Evolutionary conservation across 257 asterid genomes (phyloP), one percentile per base, ranked within the genome.

Genomic region (Scutellaria barbata): DNA sequence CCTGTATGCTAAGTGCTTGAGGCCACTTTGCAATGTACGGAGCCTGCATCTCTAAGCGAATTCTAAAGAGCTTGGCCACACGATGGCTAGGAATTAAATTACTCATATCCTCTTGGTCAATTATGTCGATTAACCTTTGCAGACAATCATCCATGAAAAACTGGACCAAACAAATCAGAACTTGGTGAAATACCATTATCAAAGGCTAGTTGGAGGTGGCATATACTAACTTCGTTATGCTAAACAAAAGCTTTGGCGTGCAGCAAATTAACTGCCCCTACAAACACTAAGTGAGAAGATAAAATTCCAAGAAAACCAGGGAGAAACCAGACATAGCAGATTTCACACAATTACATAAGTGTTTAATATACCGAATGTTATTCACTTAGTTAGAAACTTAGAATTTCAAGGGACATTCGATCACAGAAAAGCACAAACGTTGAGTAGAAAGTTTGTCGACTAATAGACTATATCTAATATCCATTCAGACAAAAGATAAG

Each of bases 1-100:
- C 98, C 90, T 93, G 98, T 78, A 94, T 82, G 87, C 97, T 91
- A 72, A 94, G 99, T 74, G 97, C 97, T 80, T 85, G 96, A 66
- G 93, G 88, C 97, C 96, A 94, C 82, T 88, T 94, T 55, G 99
- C 88, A 61, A 93, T 81, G 84, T 83, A 88, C n/a, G 99, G 97
- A 77, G 83, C 91, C 78, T 89, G 99, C 96, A 91, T 91, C 72
- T 94, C 99, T 75, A 94, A 80, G 69, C 99, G 91, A 78, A 81
- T 81, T 72, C 86, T 81, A 13, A 91, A 92, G 75, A 91, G 90
- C 80, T 86, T 80, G 9, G 89, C 83, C 58, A 91, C 84, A 51
- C 91, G 90, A 75, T 87, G 89, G 75, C 96, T 91, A 6, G 95
- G 96, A 74, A 84, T 84, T 77, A 89, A 58, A 76, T 63, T 76